Evolutionary conservation across 2,329 filamentous ascomycete species (phyloP), one percentile per base, ranked within the genome.

Genomic region (Ophiosphaerella narmari): DNA sequence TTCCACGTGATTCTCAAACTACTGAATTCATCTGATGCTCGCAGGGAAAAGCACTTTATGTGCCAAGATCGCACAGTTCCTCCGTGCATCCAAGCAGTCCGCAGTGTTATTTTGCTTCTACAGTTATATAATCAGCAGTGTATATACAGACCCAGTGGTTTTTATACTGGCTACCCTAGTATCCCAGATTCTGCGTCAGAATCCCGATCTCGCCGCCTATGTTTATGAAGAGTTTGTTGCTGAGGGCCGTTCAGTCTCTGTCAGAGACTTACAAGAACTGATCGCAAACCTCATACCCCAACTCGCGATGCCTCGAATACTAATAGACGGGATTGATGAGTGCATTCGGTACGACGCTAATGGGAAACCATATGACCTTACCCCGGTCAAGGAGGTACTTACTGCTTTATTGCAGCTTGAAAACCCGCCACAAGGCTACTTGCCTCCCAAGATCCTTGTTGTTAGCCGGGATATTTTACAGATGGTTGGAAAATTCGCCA

Each of bases 221-320:
- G 40, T 52, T n/a, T 52, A 52, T 14, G 45, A 45, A 38, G 50
- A 52, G 16, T 52, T 45, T 16, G 45, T 52, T n/a, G 38, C 44
- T 4, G 41, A 52, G 23, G 40, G 18, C 24, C 39, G 23, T 12
- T 14, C 46, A 9, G 33, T 26, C 7, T 46, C 29, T 18, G 34
- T 44, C 36, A 33, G n/a, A 18, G 12, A 42, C 23, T 18, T 50
- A 6, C 29, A 46, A 16, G n/a, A 37, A 31, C 36, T 47, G 7
- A 41, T 32, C 4, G 26, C 39, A n/a, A 16, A 41, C 5, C 13
- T 41, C n/a, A 41, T 41, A 1, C 39, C 46, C n/a, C 36, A 39
- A 24, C 16, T 49, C 11, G 26, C 39, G 13, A 31, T 21, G 26
- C 46, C 46, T 16, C 36, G 36, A 14, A 40, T 50, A 21, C 9